phyloP scores from a whole-genome alignment of 257 asterid genomes.

The Solanum dulcamara region DNA sequence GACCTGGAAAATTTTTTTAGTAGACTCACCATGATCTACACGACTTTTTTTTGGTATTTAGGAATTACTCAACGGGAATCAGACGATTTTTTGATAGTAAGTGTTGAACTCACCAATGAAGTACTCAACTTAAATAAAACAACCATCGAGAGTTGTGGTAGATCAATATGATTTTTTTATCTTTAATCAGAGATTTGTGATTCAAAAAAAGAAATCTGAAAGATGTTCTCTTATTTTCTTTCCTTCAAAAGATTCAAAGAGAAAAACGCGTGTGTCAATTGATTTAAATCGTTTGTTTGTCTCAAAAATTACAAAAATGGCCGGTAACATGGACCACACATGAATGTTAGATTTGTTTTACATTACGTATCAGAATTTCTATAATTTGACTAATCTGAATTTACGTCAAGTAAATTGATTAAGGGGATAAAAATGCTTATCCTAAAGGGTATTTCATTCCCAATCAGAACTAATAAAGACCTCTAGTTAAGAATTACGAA shows the following conservation, averaged over 20 bases:
- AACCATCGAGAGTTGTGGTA: too few relatives aligned
- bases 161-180: too few relatives aligned
- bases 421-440: not conserved
- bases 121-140: too few relatives aligned
- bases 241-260: not conserved
- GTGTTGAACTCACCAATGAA: too few relatives aligned
- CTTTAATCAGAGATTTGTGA: too few relatives aligned
- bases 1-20: too few relatives aligned
- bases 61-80: too few relatives aligned
- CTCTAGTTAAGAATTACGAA: not conserved
- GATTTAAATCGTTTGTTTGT: not conserved
- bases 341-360: not conserved
- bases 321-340: not conserved
- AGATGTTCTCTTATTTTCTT: too few relatives aligned
- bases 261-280: not conserved
- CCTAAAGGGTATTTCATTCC: not conserved
- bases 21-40: too few relatives aligned
- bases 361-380: not conserved
- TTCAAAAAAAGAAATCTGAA: too few relatives aligned
- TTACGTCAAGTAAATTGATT: not conserved
- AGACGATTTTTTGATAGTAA: too few relatives aligned
- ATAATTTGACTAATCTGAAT: not conserved
- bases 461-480: not conserved
- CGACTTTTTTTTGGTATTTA: too few relatives aligned
- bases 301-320: not conserved